Conservation (phyloP, 768 basidiomycete species). For the Austroboletus eburneus region DNA sequence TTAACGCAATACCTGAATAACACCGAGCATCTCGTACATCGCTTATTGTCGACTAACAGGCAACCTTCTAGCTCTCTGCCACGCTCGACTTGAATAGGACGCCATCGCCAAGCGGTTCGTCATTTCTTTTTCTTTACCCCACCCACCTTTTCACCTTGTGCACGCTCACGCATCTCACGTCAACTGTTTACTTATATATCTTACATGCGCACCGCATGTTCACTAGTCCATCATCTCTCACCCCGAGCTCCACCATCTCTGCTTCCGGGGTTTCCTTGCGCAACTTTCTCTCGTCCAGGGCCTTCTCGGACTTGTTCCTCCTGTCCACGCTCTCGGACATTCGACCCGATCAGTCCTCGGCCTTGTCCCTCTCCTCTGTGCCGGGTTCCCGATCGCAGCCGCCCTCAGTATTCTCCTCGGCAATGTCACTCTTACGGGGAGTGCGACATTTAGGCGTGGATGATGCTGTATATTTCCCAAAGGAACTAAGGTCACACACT, state of each 20-base stretch:
- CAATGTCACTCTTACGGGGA: constrained; percentile 4
- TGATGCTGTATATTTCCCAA: background rate
- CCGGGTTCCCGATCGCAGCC: constrained; percentile 1
- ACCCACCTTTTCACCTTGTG: constrained; percentile 10
- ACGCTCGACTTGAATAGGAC: constrained; percentile 1
- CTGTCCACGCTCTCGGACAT: constrained; percentile 15
- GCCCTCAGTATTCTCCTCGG: background rate
- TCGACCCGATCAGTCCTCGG: constrained; percentile 5
- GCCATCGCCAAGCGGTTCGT: constrained; percentile 8
- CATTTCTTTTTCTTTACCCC: constrained; percentile 12
- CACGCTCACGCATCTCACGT: constrained; percentile 25
- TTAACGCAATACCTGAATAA: constrained; percentile 4
- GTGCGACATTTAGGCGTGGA: background rate
- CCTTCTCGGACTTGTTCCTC: constrained; percentile 12
- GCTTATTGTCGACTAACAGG: constrained; percentile 15
- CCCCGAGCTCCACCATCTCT: constrained; percentile 14
- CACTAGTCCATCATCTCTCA: constrained; percentile 18
- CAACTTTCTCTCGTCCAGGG: constrained; percentile 6
- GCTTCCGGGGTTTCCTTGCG: constrained; percentile 7
- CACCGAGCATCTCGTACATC: constrained; percentile 16
- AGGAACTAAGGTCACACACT: constrained; percentile 11
- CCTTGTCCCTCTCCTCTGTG: constrained; percentile 1
- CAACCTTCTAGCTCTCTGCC: background rate
- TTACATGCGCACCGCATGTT: constrained; percentile 31
- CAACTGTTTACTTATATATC: constrained; percentile 1